These are phyloP conservation scores for Lactarius deliciosus DNA, from an alignment of 768 basidiomycete species.

Conservation along the genomic window DNA sequence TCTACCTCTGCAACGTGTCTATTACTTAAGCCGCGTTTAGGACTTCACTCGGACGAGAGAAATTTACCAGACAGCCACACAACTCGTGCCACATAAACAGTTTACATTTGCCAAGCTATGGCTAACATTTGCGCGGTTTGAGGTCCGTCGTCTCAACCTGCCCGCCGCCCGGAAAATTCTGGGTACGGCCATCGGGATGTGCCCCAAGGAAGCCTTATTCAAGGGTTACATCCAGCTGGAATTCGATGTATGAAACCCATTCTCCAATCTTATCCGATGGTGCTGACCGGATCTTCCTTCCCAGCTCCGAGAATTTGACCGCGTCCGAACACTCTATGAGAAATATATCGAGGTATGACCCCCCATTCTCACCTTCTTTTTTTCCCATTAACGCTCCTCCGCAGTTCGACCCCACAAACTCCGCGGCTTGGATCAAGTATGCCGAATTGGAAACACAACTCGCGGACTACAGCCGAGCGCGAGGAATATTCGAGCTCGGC, in stretches of 20 bases:
- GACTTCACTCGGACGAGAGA: constrained; percentile 85
- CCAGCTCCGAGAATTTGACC: constrained; percentile 92
- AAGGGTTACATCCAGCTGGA: constrained; percentile 95
- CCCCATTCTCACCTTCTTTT: background rate
- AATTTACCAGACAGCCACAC: constrained; percentile 87
- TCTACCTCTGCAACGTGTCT: background rate
- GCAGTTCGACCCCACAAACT: constrained; percentile 86
- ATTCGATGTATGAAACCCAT: constrained; percentile 58
- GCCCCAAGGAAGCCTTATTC: constrained; percentile 93
- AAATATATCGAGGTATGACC: constrained; percentile 83
- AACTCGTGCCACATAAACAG: constrained; percentile 90
- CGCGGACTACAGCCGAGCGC: constrained; percentile 83
- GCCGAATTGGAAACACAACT: constrained; percentile 88
- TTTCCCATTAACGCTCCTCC: constrained; percentile 7
- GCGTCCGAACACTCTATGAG: constrained; percentile 86
- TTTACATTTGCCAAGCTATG: constrained; percentile 99
- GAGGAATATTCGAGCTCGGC: constrained; percentile 93
- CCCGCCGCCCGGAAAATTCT: constrained; percentile 84
- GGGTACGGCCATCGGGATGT: constrained; percentile 91
- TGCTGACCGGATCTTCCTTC: constrained; percentile 20
- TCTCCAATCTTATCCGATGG: background rate
- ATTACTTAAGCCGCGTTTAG: constrained; percentile 39
- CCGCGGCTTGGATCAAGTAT: constrained; percentile 94
- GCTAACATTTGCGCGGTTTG: constrained; percentile 90
- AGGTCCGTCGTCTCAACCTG: constrained; percentile 80